phyloP scores from a whole-genome alignment of 345 rosid genomes.

The Dipteronia sinensis region DNA sequence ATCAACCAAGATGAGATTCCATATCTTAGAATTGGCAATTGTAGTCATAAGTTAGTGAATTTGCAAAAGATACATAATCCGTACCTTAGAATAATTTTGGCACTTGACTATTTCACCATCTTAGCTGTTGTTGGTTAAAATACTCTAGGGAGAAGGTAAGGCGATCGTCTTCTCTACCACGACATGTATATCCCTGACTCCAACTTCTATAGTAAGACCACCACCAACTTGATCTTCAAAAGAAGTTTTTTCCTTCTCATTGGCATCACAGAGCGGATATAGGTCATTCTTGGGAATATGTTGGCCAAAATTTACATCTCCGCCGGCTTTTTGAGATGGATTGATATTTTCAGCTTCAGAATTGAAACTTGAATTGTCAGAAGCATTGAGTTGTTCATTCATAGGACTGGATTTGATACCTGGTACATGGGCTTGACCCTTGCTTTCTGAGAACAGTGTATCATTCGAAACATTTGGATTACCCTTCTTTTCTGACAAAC shows the following conservation, averaged over 20 bases:
- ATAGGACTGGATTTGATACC: constrained; percentile 10
- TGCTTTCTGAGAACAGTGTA: constrained; percentile 9
- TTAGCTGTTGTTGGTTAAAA: constrained; percentile 5
- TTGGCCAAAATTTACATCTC: constrained; percentile 3
- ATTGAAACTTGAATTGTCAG: constrained; percentile 12
- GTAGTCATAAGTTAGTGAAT: background rate
- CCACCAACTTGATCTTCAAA: constrained; percentile 27
- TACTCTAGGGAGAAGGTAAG: background rate
- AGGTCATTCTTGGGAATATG: constrained; percentile 8
- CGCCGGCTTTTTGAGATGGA: constrained; percentile 18
- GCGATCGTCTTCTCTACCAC: constrained; percentile 11
- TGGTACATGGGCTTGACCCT: background rate
- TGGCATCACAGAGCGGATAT: background rate
- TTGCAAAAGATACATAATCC: background rate
- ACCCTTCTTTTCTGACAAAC: constrained; percentile 13
- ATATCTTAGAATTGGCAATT: background rate
- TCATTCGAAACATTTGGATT: constrained; percentile 4
- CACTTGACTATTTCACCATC: constrained; percentile 3
- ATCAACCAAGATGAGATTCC: background rate
- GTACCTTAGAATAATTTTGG: constrained; percentile 18
- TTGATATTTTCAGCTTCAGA: constrained; percentile 19
- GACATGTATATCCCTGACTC: constrained; percentile 14
- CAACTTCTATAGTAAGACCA: constrained; percentile 22
- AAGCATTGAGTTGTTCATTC: constrained; percentile 14
- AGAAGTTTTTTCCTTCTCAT: constrained; percentile 25